Evolutionary conservation across 2,329 filamentous ascomycete genomes (phyloP).

Genomic region (Calonectria pseudoturangicola): DNA sequence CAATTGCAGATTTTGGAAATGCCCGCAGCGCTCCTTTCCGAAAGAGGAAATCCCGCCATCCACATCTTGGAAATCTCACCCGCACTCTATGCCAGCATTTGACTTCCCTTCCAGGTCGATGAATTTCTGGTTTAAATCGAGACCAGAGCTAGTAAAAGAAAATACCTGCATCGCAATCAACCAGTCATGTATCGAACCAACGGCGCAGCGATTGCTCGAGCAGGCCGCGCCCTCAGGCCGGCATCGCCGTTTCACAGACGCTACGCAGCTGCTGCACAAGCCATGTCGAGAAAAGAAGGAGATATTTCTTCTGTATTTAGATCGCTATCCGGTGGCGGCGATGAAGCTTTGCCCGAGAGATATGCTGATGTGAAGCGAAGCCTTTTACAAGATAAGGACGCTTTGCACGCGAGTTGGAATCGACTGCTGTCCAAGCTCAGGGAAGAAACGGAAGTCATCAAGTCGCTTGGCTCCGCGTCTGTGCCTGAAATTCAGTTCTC

Average conservation of each 20-base stretch:
- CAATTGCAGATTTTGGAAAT: conserved; percentile 14
- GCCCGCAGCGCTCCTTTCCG: conserved; percentile 11
- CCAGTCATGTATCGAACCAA: conserved; percentile 17
- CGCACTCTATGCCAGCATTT: neutral
- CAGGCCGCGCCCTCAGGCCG: neutral
- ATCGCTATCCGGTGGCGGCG: conserved; percentile 20
- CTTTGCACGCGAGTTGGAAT: conserved; percentile 25
- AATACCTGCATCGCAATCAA: neutral
- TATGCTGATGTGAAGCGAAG: conserved; percentile 12
- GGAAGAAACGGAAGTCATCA: conserved; percentile 23
- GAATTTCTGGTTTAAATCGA: neutral
- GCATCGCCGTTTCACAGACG: neutral
- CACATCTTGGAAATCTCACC: neutral
- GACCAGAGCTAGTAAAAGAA: neutral
- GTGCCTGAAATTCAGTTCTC: conserved; percentile 24
- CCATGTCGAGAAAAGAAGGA: conserved; percentile 21
- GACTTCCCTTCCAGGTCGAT: neutral
- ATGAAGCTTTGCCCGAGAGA: conserved; percentile 21
- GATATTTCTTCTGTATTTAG: conserved; percentile 29
- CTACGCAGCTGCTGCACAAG: neutral
- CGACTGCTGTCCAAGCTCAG: conserved; percentile 11
- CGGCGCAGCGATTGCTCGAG: neutral
- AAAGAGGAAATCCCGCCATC: conserved; percentile 3
- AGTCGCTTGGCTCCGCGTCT: conserved; percentile 13
- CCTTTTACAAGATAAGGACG: conserved; percentile 7